phyloP scores from a whole-genome alignment of 306 rosid genomes.

The Begonia peltatifolia region DNA sequence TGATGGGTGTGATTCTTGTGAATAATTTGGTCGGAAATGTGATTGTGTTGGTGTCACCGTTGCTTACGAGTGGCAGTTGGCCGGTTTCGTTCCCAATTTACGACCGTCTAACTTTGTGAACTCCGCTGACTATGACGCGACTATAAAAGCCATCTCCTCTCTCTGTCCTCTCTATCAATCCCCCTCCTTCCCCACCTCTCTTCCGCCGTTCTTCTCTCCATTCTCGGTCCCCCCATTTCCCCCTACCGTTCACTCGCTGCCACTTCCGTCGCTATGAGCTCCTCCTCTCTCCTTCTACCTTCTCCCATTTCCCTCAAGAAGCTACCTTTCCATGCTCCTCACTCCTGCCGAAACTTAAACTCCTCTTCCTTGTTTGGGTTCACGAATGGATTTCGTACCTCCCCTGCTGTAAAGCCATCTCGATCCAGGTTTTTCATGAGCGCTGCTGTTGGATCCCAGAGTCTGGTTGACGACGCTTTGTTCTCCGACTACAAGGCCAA shows the following conservation, averaged over 20 bases:
- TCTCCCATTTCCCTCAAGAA: conserved; percentile 25
- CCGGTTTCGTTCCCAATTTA: conserved; percentile 19
- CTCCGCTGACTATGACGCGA: conserved; percentile 35
- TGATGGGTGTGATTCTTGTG: too few species aligned
- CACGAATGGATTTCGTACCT: conserved; percentile 22
- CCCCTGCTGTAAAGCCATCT: conserved; percentile 10
- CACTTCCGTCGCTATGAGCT: conserved; percentile 17
- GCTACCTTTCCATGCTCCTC: conserved; percentile 16
- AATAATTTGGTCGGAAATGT: background rate
- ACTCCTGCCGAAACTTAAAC: conserved; percentile 12
- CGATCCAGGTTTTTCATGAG: conserved; percentile 71
- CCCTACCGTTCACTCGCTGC: conserved; percentile 24
- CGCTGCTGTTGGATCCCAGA: conserved; percentile 56
- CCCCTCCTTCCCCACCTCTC: conserved; percentile 13
- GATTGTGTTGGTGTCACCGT: background rate
- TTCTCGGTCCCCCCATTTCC: conserved; percentile 6
- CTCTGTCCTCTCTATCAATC: conserved; percentile 5
- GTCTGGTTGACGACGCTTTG: conserved; percentile 28
- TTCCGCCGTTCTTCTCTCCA: conserved; percentile 20
- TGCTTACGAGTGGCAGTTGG: conserved; percentile 14
- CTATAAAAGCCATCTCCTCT: conserved; percentile 10
- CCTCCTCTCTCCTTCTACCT: conserved; percentile 37
- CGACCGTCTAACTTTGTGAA: conserved; percentile 23
- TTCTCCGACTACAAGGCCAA: conserved; percentile 62
- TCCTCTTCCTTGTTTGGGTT: conserved; percentile 14